phyloP scores from a whole-genome alignment of 2,329 filamentous ascomycete species.

The Cladosporium sp. region DNA sequence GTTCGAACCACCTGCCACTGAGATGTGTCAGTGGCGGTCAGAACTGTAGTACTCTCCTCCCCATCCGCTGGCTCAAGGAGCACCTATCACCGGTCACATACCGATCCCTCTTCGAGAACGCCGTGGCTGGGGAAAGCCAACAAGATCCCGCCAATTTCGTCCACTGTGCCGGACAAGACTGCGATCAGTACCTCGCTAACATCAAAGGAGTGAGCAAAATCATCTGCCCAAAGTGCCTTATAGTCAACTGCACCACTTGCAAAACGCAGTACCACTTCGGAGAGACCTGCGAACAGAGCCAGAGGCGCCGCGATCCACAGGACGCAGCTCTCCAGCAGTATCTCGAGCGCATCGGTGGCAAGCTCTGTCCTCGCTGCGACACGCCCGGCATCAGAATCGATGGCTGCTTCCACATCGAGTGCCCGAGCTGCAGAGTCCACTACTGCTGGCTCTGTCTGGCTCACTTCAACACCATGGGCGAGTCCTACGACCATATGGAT shows the following conservation, averaged over 20 bases:
- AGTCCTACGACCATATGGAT: conserved; percentile 16
- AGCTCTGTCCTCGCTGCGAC: conserved; percentile 18
- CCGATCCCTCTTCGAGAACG: neutral
- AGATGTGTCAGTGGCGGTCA: conserved; percentile 8
- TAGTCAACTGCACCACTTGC: conserved; percentile 19
- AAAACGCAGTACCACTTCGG: conserved; percentile 14
- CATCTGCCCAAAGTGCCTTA: conserved; percentile 21
- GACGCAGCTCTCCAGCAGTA: conserved; percentile 5
- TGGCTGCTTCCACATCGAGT: conserved; percentile 20
- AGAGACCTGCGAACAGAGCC: conserved; percentile 19
- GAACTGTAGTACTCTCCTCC: conserved; percentile 6
- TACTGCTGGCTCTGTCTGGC: conserved; percentile 21
- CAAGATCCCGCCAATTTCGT: conserved; percentile 13
- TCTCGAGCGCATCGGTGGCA: conserved; percentile 4
- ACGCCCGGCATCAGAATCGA: conserved; percentile 10
- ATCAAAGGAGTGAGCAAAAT: neutral
- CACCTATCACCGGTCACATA: neutral
- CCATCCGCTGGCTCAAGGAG: conserved; percentile 4
- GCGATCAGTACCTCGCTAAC: neutral
- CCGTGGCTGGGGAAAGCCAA: conserved; percentile 3
- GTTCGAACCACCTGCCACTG: conserved; percentile 11
- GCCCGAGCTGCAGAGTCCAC: conserved; percentile 13
- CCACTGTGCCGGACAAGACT: conserved; percentile 15
- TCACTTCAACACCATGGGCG: neutral
- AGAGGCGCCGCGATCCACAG: conserved; percentile 2